phyloP scores from a whole-genome alignment of 106 monocot genomes.

The Dendrobium nobile region DNA sequence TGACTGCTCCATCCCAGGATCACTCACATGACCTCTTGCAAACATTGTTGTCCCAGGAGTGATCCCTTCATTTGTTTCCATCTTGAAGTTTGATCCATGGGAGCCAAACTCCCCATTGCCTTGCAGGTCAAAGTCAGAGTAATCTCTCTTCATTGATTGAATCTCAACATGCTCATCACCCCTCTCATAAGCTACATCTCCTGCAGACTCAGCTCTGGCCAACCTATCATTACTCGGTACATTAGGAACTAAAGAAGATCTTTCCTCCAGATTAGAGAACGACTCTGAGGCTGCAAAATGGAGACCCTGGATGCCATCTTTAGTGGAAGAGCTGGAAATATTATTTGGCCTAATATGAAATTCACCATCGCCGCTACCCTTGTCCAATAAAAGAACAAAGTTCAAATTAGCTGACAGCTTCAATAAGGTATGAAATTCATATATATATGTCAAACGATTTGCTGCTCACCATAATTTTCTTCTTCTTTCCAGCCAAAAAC shows the following conservation, averaged over 20 bases:
- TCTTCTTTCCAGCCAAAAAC: constrained; percentile 52
- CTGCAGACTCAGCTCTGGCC: not conserved
- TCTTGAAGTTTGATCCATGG: constrained; percentile 4
- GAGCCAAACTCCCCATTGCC: constrained; percentile 4
- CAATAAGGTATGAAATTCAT: not conserved
- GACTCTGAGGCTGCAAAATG: not conserved
- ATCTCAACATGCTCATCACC: constrained; percentile 53
- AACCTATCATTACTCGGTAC: constrained; percentile 3
- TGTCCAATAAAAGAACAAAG: constrained; percentile 9
- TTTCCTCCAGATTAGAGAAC: not conserved
- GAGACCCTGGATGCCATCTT: not conserved
- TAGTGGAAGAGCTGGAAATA: constrained; percentile 1
- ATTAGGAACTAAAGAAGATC: constrained; percentile 2
- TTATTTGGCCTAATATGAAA: constrained; percentile 30
- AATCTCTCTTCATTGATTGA: constrained; percentile 33
- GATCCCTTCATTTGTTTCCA: constrained; percentile 17
- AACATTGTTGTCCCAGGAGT: not conserved
- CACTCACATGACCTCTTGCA: constrained; percentile 47
- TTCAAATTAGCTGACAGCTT: not conserved
- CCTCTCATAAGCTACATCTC: constrained; percentile 43
- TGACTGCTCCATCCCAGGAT: constrained; percentile 31
- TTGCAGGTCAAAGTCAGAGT: constrained; percentile 40
- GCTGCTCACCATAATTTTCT: constrained; percentile 39
- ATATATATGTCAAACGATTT: not conserved
- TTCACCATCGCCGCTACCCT: not conserved